These are phyloP conservation scores for Cephaloascus fragrans DNA, from an alignment of 805 yeast species.

Conservation along the genomic window DNA sequence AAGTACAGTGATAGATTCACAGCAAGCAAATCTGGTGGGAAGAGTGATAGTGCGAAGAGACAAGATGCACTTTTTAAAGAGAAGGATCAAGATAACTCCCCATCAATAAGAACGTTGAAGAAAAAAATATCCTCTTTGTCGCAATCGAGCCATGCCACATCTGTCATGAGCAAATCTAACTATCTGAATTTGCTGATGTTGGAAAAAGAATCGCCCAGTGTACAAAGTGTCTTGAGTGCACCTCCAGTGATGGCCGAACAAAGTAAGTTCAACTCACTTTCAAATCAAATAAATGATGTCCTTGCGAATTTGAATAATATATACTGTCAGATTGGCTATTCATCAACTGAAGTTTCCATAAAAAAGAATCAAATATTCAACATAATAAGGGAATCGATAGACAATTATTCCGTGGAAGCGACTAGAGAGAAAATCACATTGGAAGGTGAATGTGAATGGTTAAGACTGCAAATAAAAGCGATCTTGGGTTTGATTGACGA, in stretches of 20 bases:
- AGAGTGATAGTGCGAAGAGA: no score
- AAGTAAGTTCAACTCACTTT: background rate
- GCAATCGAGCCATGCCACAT: background rate
- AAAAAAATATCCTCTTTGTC: background rate
- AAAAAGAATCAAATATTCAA: conserved; percentile 42
- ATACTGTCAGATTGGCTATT: conserved; percentile 46
- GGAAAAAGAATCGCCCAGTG: background rate
- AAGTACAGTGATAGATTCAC: no score
- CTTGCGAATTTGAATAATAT: conserved; percentile 28
- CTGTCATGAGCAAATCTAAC: background rate
- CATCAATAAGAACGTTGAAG: background rate
- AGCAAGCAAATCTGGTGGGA: no score
- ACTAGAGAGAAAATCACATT: conserved; percentile 20
- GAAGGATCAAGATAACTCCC: no score
- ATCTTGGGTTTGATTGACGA: conserved; percentile 11
- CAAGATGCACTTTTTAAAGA: no score
- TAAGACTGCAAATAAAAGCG: conserved; percentile 11
- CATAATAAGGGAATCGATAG: conserved; percentile 38
- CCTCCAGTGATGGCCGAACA: background rate
- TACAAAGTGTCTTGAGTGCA: background rate
- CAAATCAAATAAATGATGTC: background rate
- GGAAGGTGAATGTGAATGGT: conserved; percentile 14
- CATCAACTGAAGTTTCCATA: conserved; percentile 34
- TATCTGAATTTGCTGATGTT: no score
- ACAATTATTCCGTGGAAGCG: conserved; percentile 26